Evolutionary conservation across 495 filamentous ascomycete genomes (phyloP), one percentile per base, ranked within the genome.

Genomic region (Tuber melanosporum): DNA sequence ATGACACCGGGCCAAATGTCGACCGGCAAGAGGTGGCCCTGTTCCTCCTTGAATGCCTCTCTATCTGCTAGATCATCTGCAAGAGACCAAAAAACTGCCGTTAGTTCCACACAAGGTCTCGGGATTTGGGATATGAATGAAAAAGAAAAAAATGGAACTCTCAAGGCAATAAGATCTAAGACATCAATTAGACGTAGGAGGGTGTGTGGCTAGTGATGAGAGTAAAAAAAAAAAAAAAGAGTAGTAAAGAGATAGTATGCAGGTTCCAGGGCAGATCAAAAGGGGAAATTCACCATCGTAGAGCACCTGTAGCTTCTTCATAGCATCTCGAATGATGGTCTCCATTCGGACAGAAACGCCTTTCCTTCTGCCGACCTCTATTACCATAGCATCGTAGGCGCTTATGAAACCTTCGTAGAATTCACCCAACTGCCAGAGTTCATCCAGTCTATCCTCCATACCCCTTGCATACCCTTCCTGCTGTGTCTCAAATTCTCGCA

Each of bases 1-100:
- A 87, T 86, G 43, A 93, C 85, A 9, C 91, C 92, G 0, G 91
- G 91, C 95, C 95, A 99, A 62, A 99, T 90, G 81, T 98, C 96
- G 3, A 90, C 89, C 0, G 95, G 95, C 32, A 99, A 84, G 82
- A 89, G 95, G 76, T 97, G 92, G 3, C 94, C 94, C 32, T 94
- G 89, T 76, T 97, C 93, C 10, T 89, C 86, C 43, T 90, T 88
- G 85, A 99, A 99, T 20, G 87, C 85, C 80, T 96, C 93, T 43
- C 95, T 86, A 76, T 92, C 90, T 74, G 88, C 87, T 57, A 89
- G 85, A 84, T 99, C 95, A 46, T 88, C 82, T 82, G 73, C 5
- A 72, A 36, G 72, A 78, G 42, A 46, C 22, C 12, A 66, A 36
- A 66, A 32, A 66, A 66, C 57, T 66, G 26, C 57, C 57, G 26